Conservation (phyloP, 345 rosid species). For the Anacardium occidentale region DNA sequence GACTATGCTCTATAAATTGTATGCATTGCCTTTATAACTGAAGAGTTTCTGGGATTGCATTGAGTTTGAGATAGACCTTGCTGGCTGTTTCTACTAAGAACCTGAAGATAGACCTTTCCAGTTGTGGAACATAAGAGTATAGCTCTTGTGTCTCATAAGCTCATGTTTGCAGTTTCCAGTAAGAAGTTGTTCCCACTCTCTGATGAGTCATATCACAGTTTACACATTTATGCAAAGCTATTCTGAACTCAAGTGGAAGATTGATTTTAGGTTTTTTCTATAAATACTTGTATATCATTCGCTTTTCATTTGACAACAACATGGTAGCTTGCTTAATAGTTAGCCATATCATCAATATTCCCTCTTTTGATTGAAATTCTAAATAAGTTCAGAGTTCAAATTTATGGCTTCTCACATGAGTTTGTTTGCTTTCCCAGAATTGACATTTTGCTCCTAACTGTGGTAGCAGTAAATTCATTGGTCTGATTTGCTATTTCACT, state of each 20-base stretch:
- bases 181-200: not conserved
- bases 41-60: not conserved
- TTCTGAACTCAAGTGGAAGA: not conserved
- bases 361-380: not conserved
- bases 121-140: not conserved
- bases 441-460: too few relatives aligned
- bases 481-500: not conserved
- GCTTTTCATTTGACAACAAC: not conserved
- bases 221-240: not conserved
- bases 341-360: not conserved
- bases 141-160: not conserved
- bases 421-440: not conserved
- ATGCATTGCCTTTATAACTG: not conserved
- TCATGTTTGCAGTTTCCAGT: not conserved
- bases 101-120: not conserved
- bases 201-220: not conserved
- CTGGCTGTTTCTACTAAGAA: not conserved
- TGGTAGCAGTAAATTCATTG: too few relatives aligned
- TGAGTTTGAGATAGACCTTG: not conserved
- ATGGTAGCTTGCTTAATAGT: slow-evolving; percentile 1
- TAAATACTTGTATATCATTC: not conserved
- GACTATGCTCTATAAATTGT: too few relatives aligned
- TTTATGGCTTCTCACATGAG: not conserved
- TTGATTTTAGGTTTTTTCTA: not conserved
- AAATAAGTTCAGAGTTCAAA: not conserved